phyloP scores from a whole-genome alignment of 1,284 basidiomycete species.

The Quambalaria eucalypti region DNA sequence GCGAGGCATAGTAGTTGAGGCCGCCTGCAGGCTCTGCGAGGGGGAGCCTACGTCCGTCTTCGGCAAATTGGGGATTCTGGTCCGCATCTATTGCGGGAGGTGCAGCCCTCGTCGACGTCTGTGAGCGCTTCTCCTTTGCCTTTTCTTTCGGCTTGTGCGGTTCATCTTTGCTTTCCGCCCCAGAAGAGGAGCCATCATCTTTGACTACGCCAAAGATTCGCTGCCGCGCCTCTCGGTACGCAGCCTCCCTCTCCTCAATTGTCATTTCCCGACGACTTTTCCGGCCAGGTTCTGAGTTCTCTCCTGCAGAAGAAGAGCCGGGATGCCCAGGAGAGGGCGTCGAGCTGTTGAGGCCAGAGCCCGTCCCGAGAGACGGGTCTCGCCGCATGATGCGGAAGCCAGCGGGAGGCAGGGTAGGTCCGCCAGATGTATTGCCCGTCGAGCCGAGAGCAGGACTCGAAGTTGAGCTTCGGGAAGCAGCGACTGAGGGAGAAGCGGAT shows the following conservation, averaged over 20 bases:
- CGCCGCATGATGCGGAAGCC: conserved; percentile 25
- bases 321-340: background rate
- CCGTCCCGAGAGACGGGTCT: conserved; percentile 13
- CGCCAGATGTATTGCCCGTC: background rate
- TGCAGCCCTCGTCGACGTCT: too few relatives aligned
- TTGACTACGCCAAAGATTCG: conserved; percentile 31
- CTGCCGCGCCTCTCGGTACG: conserved; percentile 31
- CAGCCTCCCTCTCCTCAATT: conserved; percentile 33
- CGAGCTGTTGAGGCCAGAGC: background rate
- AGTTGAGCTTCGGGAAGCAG: too few relatives aligned
- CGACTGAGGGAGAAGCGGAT: background rate
- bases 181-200: too few relatives aligned
- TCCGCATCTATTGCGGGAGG: too few relatives aligned
- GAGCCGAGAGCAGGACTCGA: too few relatives aligned
- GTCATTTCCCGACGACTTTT: conserved; percentile 19
- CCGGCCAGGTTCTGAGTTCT: conserved; percentile 15
- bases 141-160: too few relatives aligned
- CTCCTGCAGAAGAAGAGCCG: background rate
- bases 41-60: too few relatives aligned
- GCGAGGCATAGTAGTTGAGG: too few relatives aligned
- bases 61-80: too few relatives aligned
- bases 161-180: too few relatives aligned
- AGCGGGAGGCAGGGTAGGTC: background rate
- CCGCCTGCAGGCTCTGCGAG: too few relatives aligned
- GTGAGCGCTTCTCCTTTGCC: too few relatives aligned